Evolutionary conservation across 2,329 filamentous ascomycete species (phyloP).

Genomic region (Cadophora sp.): DNA sequence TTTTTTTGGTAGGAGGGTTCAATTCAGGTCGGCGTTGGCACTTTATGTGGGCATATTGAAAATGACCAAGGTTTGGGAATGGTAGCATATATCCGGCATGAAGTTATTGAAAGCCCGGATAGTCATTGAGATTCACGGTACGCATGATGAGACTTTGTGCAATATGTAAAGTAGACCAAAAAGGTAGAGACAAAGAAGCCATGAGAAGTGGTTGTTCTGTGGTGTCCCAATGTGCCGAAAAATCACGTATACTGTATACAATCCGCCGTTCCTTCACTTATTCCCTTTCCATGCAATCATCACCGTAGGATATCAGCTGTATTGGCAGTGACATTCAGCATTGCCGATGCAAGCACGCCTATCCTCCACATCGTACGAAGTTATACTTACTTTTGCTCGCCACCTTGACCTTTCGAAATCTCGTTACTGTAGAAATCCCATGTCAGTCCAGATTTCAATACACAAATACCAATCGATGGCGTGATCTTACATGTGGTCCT

Average conservation of each 20-base stretch:
- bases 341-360: constrained; percentile 24
- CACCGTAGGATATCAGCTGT: constrained; percentile 22
- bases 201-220: constrained; percentile 8
- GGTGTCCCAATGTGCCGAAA: constrained; percentile 19
- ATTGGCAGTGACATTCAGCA: constrained; percentile 34
- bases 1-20: constrained; percentile 26
- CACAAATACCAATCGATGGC: neutral
- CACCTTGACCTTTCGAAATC: constrained; percentile 70
- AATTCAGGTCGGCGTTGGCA: constrained; percentile 37
- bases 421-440: constrained; percentile 65
- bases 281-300: constrained; percentile 7
- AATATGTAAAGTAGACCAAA: constrained; percentile 29
- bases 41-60: constrained; percentile 31
- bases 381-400: constrained; percentile 46
- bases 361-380: constrained; percentile 18
- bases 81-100: constrained; percentile 31
- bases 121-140: constrained; percentile 21
- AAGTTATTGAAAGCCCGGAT: constrained; percentile 18
- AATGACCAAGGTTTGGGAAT: constrained; percentile 27
- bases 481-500: constrained; percentile 79
- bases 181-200: constrained; percentile 19
- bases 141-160: constrained; percentile 18
- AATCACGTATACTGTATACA: constrained; percentile 31
- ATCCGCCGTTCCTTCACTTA: constrained; percentile 14
- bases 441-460: constrained; percentile 26